Evolutionary conservation across 495 filamentous ascomycete species (phyloP), one percentile per base, ranked within the genome.

Genomic region (Aspergillus homomorphus): DNA sequence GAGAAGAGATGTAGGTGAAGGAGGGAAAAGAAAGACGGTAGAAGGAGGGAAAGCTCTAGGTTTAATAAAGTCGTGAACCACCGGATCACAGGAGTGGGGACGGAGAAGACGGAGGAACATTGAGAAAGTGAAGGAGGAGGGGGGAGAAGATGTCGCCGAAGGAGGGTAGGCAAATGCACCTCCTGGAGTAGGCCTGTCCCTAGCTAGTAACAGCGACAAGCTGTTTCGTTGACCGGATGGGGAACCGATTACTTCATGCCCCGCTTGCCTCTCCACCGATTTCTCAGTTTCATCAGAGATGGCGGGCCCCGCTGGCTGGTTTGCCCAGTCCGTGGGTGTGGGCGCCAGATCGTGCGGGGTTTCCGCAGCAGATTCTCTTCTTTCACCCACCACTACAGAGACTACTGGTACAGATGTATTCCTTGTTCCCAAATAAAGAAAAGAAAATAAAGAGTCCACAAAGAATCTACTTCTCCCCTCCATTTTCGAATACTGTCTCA

Each of bases 11-110:
- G n/a, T n/a, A 44, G 15, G 26, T 33, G 53, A 42, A 56, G 22
- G 60, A 45, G 60, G 60, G 67, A 44, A 51, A 52, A 53, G 26
- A 45, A 46, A 51, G n/a, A n/a, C n/a, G n/a, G n/a, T n/a, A n/a
- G n/a, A n/a, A 49, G 55, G 43, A 49, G 30, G 18, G 26, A 38
- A 45, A 23, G 18, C 18, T 45, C 33, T 23, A 23, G n/a, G 45
- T 19, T 24, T 57, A 49, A 44, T 20, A 42, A 51, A 46, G 26
- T 38, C 20, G 20, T 28, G 18, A 38, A 53, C 26, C 19, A 19
- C 2, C 21, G 26, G 18, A 42, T 18, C 51, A 21, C 28, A 30
- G 26, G 42, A 20, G 28, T 20, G 51, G 51, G 30, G n/a, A 55
- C 23, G 45, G 24, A 51, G 53, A 41, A 28, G 28, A 9, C 33